Base-by-base conservation (phyloP, 192 early-diverging fungal genomes). In the Ramicandelaber brevisporus region DNA sequence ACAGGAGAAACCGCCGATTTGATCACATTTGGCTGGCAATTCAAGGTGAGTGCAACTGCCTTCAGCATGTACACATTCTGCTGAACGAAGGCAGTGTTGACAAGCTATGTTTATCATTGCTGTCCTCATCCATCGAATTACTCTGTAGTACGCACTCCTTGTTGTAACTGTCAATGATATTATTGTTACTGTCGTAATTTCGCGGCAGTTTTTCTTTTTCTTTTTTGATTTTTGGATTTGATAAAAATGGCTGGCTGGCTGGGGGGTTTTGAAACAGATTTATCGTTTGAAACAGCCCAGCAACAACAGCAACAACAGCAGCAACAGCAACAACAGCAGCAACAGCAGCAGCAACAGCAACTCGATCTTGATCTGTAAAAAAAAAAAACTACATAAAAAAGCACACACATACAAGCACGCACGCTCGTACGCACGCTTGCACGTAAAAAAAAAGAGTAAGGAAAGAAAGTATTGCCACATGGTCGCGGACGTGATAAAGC, bases 401-500 rank as follows among this genome's bases (percentile, higher is more conserved):
- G n/a, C n/a, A n/a, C n/a, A n/a, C n/a, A n/a, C n/a, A n/a, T n/a
- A n/a, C n/a, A n/a, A n/a, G n/a, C n/a, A n/a, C n/a, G n/a, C n/a
- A n/a, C n/a, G n/a, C n/a, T n/a, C n/a, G n/a, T n/a, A n/a, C n/a
- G n/a, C n/a, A n/a, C n/a, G n/a, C n/a, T n/a, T n/a, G n/a, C n/a
- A n/a, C n/a, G n/a, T n/a, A n/a, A n/a, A n/a, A n/a, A n/a, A n/a
- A n/a, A n/a, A n/a, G n/a, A n/a, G n/a, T n/a, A n/a, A n/a, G n/a
- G n/a, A n/a, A n/a, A n/a, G n/a, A n/a, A n/a, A n/a, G n/a, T n/a
- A n/a, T n/a, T n/a, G n/a, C n/a, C n/a, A n/a, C n/a, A n/a, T n/a
- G n/a, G n/a, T n/a, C n/a, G n/a, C n/a, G n/a, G n/a, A 38, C 43
- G 28, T 34, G 26, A 92, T 98, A 53, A 86, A 98, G 60, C 92